These are phyloP conservation scores for Citrullus colocynthis DNA, from an alignment of 306 rosid species.

Conservation along the genomic window DNA sequence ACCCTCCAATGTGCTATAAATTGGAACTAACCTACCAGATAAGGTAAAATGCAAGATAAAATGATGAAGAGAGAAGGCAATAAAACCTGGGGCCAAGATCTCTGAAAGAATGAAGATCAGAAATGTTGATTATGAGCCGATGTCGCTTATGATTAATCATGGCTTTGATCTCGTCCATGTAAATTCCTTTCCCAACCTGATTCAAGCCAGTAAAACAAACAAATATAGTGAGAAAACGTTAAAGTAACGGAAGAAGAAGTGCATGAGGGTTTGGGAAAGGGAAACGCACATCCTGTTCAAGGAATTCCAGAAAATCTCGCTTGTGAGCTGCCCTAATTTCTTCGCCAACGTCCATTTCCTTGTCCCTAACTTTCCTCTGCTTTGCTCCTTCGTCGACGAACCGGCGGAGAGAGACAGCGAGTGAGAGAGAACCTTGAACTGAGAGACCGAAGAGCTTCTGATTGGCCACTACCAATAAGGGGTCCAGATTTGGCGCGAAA, in stretches of 20 bases:
- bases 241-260: background rate
- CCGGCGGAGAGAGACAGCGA: slow-evolving; percentile 20
- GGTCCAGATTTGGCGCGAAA: slow-evolving; percentile 2
- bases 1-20: background rate
- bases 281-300: slow-evolving; percentile 63
- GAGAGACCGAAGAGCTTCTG: background rate
- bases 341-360: slow-evolving; percentile 70
- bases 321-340: slow-evolving; percentile 86
- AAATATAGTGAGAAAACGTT: background rate
- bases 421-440: background rate
- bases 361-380: background rate
- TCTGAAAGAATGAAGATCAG: slow-evolving; percentile 85
- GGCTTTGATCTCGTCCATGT: slow-evolving; percentile 77
- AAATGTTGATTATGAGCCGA: slow-evolving; percentile 77
- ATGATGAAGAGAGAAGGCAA: background rate
- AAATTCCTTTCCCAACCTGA: slow-evolving; percentile 46
- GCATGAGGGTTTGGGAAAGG: background rate
- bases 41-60: background rate
- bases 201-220: background rate
- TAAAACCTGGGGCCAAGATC: slow-evolving; percentile 67
- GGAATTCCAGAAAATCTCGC: slow-evolving; percentile 74
- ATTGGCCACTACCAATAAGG: background rate
- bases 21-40: background rate
- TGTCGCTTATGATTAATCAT: slow-evolving; percentile 72
- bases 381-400: background rate